Evolutionary conservation across 2,329 filamentous ascomycete genomes (phyloP).

Genomic region (Thelonectria rubi): DNA sequence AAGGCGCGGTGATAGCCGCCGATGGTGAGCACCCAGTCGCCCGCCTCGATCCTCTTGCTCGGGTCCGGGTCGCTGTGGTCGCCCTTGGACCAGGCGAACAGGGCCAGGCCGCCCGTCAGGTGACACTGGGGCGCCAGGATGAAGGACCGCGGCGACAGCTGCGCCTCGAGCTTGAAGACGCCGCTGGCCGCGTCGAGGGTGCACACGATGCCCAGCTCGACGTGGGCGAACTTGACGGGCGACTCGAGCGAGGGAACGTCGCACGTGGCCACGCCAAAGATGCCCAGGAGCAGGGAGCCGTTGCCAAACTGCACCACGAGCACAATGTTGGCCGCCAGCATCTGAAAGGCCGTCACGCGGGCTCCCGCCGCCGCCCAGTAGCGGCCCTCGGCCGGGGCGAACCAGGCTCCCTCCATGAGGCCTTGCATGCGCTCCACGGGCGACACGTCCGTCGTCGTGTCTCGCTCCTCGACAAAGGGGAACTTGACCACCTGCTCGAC

Average conservation of each 20-base stretch:
- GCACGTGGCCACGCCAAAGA: slow-evolving; percentile 46
- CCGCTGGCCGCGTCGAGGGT: slow-evolving; percentile 49
- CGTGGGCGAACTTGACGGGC: slow-evolving; percentile 44
- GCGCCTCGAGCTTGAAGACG: slow-evolving; percentile 48
- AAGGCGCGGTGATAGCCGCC: slow-evolving; percentile 56
- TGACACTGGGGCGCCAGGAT: slow-evolving; percentile 52
- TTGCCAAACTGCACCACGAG: slow-evolving; percentile 46
- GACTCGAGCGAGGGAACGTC: slow-evolving; percentile 41
- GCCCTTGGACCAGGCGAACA: slow-evolving; percentile 51
- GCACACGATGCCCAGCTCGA: slow-evolving; percentile 50
- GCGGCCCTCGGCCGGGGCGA: slow-evolving; percentile 40
- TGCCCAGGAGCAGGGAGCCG: slow-evolving; percentile 45
- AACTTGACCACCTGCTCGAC: slow-evolving; percentile 28
- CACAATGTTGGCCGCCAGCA: slow-evolving; percentile 49
- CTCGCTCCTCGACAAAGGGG: slow-evolving; percentile 29
- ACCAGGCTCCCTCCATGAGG: too few species aligned
- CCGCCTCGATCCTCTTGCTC: slow-evolving; percentile 35
- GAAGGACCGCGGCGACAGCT: slow-evolving; percentile 52
- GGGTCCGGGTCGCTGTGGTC: slow-evolving; percentile 33
- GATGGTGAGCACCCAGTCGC: slow-evolving; percentile 56
- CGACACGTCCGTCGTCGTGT: too few species aligned
- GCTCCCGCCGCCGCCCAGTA: slow-evolving; percentile 53
- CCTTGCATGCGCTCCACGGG: too few species aligned
- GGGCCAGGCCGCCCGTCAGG: slow-evolving; percentile 53
- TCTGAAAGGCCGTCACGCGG: slow-evolving; percentile 50